Conservation (phyloP, 139 green algal species). For the Micractinium conductrix region DNA sequence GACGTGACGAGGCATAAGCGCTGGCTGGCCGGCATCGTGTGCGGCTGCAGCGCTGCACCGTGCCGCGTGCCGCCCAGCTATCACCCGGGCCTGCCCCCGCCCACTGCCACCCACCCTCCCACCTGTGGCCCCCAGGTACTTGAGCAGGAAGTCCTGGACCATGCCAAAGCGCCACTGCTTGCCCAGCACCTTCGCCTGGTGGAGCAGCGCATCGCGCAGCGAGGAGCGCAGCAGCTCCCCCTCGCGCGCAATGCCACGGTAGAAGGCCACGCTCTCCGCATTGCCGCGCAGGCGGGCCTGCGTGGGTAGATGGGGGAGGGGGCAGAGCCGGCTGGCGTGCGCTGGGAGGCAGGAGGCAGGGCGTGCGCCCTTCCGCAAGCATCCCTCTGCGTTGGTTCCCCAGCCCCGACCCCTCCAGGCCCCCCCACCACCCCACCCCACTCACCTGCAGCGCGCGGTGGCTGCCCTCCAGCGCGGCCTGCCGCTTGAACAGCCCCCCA, state of each 20-base stretch:
- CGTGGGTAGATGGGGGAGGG: conserved; percentile 22
- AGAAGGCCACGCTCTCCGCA: conserved; percentile 68
- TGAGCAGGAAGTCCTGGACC: conserved; percentile 81
- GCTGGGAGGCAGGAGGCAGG: too few relatives aligned
- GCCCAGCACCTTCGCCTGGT: conserved; percentile 53
- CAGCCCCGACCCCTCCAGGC: background rate
- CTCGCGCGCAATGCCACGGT: conserved; percentile 63
- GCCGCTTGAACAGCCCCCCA: conserved; percentile 64
- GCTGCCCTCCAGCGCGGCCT: conserved; percentile 55
- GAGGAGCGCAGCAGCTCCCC: conserved; percentile 36
- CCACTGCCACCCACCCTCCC: too few relatives aligned
- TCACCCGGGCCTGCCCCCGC: too few relatives aligned
- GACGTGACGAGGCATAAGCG: background rate
- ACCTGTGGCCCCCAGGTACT: conserved; percentile 80
- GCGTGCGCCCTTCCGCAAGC: too few relatives aligned
- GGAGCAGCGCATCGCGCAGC: conserved; percentile 52
- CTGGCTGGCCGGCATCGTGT: too few relatives aligned
- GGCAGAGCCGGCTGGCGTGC: background rate
- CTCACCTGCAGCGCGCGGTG: conserved; percentile 59
- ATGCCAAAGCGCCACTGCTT: conserved; percentile 78
- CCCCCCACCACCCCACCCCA: background rate
- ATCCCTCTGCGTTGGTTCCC: too few relatives aligned
- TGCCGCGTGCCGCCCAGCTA: too few relatives aligned
- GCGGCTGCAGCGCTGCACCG: too few relatives aligned
- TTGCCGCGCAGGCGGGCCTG: conserved; percentile 62